A percentile compares a stretch with the other conserved stretches of the same genome.
Evolutionary conservation across 305 asterid species (phyloP).

Genomic region (Solanum hybrid): DNA sequence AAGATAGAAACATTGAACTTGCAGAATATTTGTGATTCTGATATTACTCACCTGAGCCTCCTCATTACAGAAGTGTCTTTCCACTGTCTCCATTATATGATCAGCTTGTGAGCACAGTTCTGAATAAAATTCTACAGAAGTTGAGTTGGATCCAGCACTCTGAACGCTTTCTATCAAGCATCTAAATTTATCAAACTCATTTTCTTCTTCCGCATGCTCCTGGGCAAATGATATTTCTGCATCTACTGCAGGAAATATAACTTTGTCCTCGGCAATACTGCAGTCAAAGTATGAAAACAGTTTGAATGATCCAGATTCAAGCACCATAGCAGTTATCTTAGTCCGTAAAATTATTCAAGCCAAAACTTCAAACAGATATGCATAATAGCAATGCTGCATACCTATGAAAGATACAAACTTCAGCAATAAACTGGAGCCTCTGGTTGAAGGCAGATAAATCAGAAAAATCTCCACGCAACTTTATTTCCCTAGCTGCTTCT

Average conservation of each 20-base stretch:
- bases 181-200: slow-evolving; percentile 83
- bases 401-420: slow-evolving; percentile 98
- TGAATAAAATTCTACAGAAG: slow-evolving; percentile 78
- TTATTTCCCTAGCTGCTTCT: slow-evolving; percentile 72
- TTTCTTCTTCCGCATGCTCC: slow-evolving; percentile 97
- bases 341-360: neutral
- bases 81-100: slow-evolving; percentile 77
- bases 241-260: slow-evolving; percentile 94
- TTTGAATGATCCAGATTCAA: neutral
- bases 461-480: slow-evolving; percentile 78
- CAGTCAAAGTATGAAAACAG: slow-evolving; percentile 22
- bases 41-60: slow-evolving; percentile 63
- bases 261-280: slow-evolving; percentile 99
- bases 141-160: slow-evolving; percentile 77
- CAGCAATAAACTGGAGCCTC: slow-evolving; percentile 95
- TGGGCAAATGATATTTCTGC: slow-evolving; percentile 79
- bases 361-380: neutral
- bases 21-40: neutral
- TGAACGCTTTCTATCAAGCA: slow-evolving; percentile 81
- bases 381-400: slow-evolving; percentile 12
- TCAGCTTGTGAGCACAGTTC: slow-evolving; percentile 84
- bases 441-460: slow-evolving; percentile 63
- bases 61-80: slow-evolving; percentile 80
- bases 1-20: neutral
- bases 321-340: neutral